Percentiles rank a stretch among this genome's conserved stretches.
Conservation (phyloP, 192 early-diverging fungal genomes). For the Martensiomyces pterosporus region DNA sequence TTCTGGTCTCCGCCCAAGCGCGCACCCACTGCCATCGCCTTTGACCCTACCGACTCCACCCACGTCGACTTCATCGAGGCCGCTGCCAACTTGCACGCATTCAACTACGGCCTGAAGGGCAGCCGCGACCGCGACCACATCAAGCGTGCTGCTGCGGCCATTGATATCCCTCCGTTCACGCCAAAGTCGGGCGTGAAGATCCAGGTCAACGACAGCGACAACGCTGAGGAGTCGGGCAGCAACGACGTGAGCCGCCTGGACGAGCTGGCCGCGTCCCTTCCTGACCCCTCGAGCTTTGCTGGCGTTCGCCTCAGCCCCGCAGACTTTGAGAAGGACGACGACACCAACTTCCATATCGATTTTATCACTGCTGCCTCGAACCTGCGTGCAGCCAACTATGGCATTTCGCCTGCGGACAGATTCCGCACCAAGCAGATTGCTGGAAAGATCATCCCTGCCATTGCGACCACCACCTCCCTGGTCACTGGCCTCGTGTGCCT, state of each 20-base stretch:
- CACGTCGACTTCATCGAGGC: slow-evolving; percentile 91
- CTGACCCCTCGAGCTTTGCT: slow-evolving; percentile 72
- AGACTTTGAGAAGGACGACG: slow-evolving; percentile 99
- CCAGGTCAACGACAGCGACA: slow-evolving; percentile 89
- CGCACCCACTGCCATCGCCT: slow-evolving; percentile 77
- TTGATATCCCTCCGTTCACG: slow-evolving; percentile 75
- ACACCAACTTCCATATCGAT: slow-evolving; percentile 99
- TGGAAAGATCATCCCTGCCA: slow-evolving; percentile 87
- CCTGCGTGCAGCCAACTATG: slow-evolving; percentile 82
- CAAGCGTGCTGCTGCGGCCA: slow-evolving; percentile 52
- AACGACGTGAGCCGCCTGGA: slow-evolving; percentile 55
- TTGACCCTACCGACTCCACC: slow-evolving; percentile 61
- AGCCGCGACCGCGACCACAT: slow-evolving; percentile 71
- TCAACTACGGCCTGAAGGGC: slow-evolving; percentile 92
- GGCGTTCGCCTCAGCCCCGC: slow-evolving; percentile 82
- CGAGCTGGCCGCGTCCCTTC: slow-evolving; percentile 62
- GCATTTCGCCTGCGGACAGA: slow-evolving; percentile 66
- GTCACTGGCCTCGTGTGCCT: slow-evolving; percentile 97
- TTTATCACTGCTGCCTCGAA: slow-evolving; percentile 98
- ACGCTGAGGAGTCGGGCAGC: slow-evolving; percentile 50
- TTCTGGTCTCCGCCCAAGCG: slow-evolving; percentile 99
- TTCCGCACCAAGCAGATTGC: slow-evolving; percentile 87
- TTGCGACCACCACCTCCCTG: slow-evolving; percentile 93
- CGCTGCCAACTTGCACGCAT: slow-evolving; percentile 91
- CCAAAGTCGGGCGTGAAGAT: slow-evolving; percentile 95